Evolutionary conservation across 1,284 basidiomycete genomes (phyloP).

Genomic region (Cryptococcus sp.): DNA sequence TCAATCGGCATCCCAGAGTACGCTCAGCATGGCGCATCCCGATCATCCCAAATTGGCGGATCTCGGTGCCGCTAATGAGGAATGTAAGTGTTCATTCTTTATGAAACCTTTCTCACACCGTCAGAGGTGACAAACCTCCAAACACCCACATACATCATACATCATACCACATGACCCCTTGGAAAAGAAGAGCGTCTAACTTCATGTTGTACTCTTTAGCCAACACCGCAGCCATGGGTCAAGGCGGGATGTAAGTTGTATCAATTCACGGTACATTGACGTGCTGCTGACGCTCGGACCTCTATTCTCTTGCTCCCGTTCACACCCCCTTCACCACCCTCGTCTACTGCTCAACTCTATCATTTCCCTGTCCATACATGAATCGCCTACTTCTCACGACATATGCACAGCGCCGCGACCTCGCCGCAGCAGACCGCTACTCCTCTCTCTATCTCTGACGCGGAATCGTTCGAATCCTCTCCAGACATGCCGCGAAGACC

Average conservation of each 20-base stretch:
- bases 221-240: constrained; percentile 17
- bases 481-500: constrained; percentile 31
- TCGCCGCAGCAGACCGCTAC: constrained; percentile 27
- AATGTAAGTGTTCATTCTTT: constrained; percentile 12
- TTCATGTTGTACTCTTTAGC: constrained; percentile 21
- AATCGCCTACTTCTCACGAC: neutral
- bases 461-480: constrained; percentile 15
- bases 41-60: constrained; percentile 39
- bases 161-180: neutral
- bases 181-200: constrained; percentile 20
- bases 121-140: too few relatives aligned
- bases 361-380: neutral
- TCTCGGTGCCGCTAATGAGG: constrained; percentile 18
- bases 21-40: constrained; percentile 32
- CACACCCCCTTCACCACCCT: neutral
- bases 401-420: constrained; percentile 5
- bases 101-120: too few relatives aligned
- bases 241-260: constrained; percentile 22
- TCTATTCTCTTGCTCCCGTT: neutral
- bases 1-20: constrained; percentile 5
- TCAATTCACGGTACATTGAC: neutral
- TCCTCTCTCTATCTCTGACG: constrained; percentile 30
- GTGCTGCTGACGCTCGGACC: neutral
- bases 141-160: neutral
- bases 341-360: neutral